Evolutionary conservation across 129 eudicot species (phyloP), one percentile per base, ranked within the genome.

Genomic region (Artemisia annua): DNA sequence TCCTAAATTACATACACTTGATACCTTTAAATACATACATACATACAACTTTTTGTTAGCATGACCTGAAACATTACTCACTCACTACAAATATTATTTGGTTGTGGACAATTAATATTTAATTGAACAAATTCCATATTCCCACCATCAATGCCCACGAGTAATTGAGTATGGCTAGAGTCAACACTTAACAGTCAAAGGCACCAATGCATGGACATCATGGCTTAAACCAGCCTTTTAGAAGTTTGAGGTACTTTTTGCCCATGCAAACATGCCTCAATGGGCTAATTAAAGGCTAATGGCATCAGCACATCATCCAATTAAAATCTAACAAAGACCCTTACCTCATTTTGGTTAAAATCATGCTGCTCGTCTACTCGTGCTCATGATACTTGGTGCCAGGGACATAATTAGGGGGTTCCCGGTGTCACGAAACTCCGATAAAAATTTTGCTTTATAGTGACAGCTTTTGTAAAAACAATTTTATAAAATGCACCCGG

Each of bases 191-290:
- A 55, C 60, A 44, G 74, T 70, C 76, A 77, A 71, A 71, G 69
- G 76, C 67, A 64, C 64, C 66, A 78, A 70, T 78, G 63, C 64
- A 69, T 60, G 48, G 63, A 46, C 79, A 66, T 75, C 66, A 66
- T 66, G 79, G 66, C 44, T 59, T 76, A 58, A 77, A 30, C 81
- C 81, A 66, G 50, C 75, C 11, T 77, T 77, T 61, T 77, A 51
- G 49, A 77, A 60, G 8, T 66, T 76, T 43, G 70, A 58, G 55
- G 48, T 43, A 11, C 17, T 32, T 69, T 58, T 76, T 35, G 48
- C 71, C 76, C 76, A 70, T 78, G 72, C 81, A 70, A 68, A 67
- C 51, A 75, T 66, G 70, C 44, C 70, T 66, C 16, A 46, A 1
- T 39, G 70, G 70, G 55, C 15, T 52, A 52, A 14, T 9, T 61